These are phyloP conservation scores for Phytophthora uliginosa DNA, from an alignment of 352 stramenopile species.

Conservation along the genomic window DNA sequence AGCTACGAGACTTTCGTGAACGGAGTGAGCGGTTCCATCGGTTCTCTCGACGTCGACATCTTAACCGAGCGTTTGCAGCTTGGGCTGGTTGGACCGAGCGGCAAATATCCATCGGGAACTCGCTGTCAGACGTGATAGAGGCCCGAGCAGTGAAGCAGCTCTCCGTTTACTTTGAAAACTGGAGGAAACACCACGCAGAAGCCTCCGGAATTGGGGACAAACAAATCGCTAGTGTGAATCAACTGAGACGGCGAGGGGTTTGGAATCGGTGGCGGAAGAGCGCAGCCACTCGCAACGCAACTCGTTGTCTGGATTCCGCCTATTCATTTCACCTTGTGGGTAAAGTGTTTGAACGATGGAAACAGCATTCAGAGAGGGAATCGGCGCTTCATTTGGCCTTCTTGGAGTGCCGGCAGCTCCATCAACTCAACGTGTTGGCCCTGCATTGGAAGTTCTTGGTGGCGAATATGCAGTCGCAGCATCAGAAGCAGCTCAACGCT, in stretches of 20 bases:
- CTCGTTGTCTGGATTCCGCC: slow-evolving; percentile 16
- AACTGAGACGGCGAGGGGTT: slow-evolving; percentile 14
- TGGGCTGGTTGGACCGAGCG: slow-evolving; percentile 33
- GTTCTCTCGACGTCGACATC: slow-evolving; percentile 17
- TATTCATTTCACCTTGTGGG: slow-evolving; percentile 21
- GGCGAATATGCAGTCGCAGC: slow-evolving; percentile 13
- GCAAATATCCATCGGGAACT: not conserved
- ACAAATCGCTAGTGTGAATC: slow-evolving; percentile 3
- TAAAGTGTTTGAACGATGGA: slow-evolving; percentile 21
- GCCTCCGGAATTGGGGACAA: slow-evolving; percentile 1
- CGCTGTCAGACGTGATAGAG: slow-evolving; percentile 7
- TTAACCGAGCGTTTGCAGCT: slow-evolving; percentile 17
- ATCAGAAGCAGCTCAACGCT: slow-evolving; percentile 16
- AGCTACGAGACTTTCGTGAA: slow-evolving; percentile 11
- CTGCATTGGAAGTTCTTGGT: slow-evolving; percentile 25
- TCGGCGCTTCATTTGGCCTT: slow-evolving; percentile 1
- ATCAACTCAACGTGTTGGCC: not conserved
- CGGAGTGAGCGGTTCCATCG: slow-evolving; percentile 22
- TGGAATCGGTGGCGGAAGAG: slow-evolving; percentile 29
- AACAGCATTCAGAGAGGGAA: not conserved
- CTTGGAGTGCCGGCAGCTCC: slow-evolving; percentile 5
- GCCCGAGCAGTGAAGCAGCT: slow-evolving; percentile 11
- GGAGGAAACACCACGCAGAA: slow-evolving; percentile 16
- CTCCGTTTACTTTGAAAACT: slow-evolving; percentile 14
- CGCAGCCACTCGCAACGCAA: slow-evolving; percentile 5